These are phyloP conservation scores for Cyclotella cryptica DNA, from an alignment of 108 stramenopile species.

Conservation along the genomic window DNA sequence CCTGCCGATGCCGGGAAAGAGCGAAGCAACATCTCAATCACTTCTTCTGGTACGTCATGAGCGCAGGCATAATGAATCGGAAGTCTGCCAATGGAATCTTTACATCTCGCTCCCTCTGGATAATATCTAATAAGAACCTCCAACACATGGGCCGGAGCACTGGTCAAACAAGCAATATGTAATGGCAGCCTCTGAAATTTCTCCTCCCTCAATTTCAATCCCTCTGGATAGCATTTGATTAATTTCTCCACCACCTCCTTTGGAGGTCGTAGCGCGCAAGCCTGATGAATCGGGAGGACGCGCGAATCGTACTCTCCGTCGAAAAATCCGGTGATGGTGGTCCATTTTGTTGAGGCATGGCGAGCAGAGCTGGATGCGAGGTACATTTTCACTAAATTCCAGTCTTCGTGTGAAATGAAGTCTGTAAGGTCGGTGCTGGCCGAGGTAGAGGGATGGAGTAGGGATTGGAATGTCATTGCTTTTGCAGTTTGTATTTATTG, in stretches of 20 bases:
- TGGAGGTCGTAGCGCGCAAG: conserved; percentile 42
- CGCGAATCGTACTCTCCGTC: conserved; percentile 68
- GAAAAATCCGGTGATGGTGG: conserved; percentile 56
- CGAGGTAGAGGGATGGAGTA: neutral
- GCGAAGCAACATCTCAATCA: conserved; percentile 58
- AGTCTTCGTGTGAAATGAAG: conserved; percentile 40
- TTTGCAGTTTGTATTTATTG: neutral
- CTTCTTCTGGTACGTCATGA: conserved; percentile 60
- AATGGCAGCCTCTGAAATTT: conserved; percentile 71
- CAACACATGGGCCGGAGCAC: conserved; percentile 61
- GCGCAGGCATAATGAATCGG: conserved; percentile 77
- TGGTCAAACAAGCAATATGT: conserved; percentile 81
- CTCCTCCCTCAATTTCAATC: conserved; percentile 56
- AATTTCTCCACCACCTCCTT: conserved; percentile 60
- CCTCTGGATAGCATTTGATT: conserved; percentile 57
- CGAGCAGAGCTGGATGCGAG: conserved; percentile 19
- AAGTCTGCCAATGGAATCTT: conserved; percentile 60
- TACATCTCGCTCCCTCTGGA: conserved; percentile 57
- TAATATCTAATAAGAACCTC: conserved; percentile 54
- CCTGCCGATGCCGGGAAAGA: conserved; percentile 59
- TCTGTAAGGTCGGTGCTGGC: conserved; percentile 9
- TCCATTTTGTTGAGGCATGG: conserved; percentile 18
- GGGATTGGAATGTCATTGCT: conserved; percentile 15
- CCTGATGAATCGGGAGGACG: conserved; percentile 76
- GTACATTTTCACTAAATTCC: conserved; percentile 35